A percentile compares a stretch with the other conserved stretches of the same genome.
Conservation (phyloP, 331 rosid genomes). For the Quercus tomentella region DNA sequence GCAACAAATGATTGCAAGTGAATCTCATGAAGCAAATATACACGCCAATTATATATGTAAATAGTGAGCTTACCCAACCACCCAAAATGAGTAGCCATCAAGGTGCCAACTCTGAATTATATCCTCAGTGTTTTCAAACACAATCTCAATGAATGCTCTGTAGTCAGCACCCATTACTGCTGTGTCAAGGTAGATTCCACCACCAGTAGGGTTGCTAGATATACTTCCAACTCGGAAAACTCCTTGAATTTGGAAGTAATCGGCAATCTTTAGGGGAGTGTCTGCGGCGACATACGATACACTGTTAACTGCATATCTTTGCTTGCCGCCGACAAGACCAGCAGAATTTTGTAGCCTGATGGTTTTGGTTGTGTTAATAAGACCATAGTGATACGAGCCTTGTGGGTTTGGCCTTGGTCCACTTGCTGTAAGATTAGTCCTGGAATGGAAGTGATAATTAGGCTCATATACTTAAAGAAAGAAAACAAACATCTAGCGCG, state of each 20-base stretch:
- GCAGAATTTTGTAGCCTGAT: constrained; percentile 61
- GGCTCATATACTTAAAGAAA: neutral
- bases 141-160: constrained; percentile 75
- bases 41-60: neutral
- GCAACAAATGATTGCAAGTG: neutral
- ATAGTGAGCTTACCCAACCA: constrained; percentile 71
- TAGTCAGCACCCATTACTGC: constrained; percentile 82
- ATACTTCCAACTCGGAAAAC: constrained; percentile 83
- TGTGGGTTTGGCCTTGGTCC: constrained; percentile 99
- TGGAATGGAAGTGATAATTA: constrained; percentile 21
- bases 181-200: constrained; percentile 85
- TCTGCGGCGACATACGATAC: constrained; percentile 77
- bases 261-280: constrained; percentile 93
- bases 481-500: neutral
- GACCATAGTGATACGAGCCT: constrained; percentile 95
- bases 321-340: constrained; percentile 76
- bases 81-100: constrained; percentile 92
- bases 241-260: constrained; percentile 76
- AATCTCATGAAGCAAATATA: neutral
- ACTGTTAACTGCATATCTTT: constrained; percentile 86
- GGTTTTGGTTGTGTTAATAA: constrained; percentile 63
- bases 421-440: constrained; percentile 96
- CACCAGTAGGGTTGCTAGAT: constrained; percentile 75
- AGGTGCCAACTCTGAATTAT: constrained; percentile 84
- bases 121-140: constrained; percentile 88